A percentile compares a stretch with the other conserved stretches of the same genome.
Conservation (phyloP, 306 rosid species). For the Begonia loranthoides region DNA sequence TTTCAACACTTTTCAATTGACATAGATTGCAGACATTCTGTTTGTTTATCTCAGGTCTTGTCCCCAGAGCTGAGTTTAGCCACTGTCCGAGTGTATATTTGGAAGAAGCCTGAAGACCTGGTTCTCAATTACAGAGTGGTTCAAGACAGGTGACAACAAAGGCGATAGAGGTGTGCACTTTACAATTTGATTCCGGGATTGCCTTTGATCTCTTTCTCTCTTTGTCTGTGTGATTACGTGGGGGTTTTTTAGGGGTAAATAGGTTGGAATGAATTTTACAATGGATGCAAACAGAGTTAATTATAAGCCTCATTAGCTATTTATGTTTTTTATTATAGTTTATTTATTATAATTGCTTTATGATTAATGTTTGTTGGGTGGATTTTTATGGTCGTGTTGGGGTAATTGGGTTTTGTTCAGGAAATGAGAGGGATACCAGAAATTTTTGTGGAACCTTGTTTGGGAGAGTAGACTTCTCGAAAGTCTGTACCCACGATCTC, state of each 20-base stretch:
- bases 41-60: conserved; percentile 51
- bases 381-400: too few relatives aligned
- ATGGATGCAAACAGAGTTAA: too few relatives aligned
- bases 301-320: too few relatives aligned
- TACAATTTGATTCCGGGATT: not conserved
- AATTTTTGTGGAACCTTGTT: too few relatives aligned
- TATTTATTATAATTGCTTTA: too few relatives aligned
- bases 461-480: too few relatives aligned
- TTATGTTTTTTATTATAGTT: too few relatives aligned
- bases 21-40: conserved; percentile 10
- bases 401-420: too few relatives aligned
- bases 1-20: too few relatives aligned
- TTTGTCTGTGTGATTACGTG: not conserved
- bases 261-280: not conserved
- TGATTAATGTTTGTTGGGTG: too few relatives aligned
- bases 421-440: too few relatives aligned
- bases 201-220: not conserved
- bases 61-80: conserved; percentile 91
- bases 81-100: conserved; percentile 80
- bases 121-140: conserved; percentile 76
- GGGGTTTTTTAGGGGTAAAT: not conserved
- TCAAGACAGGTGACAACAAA: conserved; percentile 62
- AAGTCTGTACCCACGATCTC: too few relatives aligned
- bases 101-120: conserved; percentile 93
- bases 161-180: conserved; percentile 16